Evolutionary conservation across 2,329 filamentous ascomycete genomes (phyloP), one percentile per base, ranked within the genome.

Genomic region (Trichoderma cornu-damae): DNA sequence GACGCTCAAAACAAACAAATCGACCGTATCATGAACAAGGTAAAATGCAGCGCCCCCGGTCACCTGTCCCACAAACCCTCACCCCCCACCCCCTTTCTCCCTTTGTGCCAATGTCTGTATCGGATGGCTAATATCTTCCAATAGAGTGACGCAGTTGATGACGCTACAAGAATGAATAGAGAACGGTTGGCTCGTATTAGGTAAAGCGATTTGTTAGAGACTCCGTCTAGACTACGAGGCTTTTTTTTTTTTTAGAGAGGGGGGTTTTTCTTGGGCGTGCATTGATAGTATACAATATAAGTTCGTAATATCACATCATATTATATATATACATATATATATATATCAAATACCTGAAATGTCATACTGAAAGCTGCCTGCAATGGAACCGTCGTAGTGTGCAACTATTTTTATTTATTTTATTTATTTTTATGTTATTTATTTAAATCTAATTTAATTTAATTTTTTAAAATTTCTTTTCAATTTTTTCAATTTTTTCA

Each of bases 101-200:
- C 16, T 2, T 18, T 6, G 26, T 6, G n/a, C 14, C 18, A 28
- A 42, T 20, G 28, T 8, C 34, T 30, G 22, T 46, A 20, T n/a
- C 42, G 26, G 18, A 22, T 30, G 43, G 40, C 71, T 77, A 68
- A 75, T 60, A 22, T 43, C 34, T 9, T 5, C 24, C 44, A 53
- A 54, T 70, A 90, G 89, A 93, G 86, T 73, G 90, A 96, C 70
- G 81, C 79, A 65, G 89, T 96, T 64, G 88, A 91, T 71, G 88
- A 93, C 63, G 83, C 88, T 68, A 89, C 93, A 66, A 84, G 84
- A 59, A 84, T 90, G 81, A 92, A 92, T 76, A 80, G 87, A 62
- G 84, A 86, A 66, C 81, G 84, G 64, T 70, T 91, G 70, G 84
- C 87, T 66, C 80, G 86, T 49, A 85, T 87, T 58, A 75, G 69